Evolutionary conservation across 805 yeast species (phyloP), one percentile per base, ranked within the genome.

Genomic region (Yarrowia phangngaensis): DNA sequence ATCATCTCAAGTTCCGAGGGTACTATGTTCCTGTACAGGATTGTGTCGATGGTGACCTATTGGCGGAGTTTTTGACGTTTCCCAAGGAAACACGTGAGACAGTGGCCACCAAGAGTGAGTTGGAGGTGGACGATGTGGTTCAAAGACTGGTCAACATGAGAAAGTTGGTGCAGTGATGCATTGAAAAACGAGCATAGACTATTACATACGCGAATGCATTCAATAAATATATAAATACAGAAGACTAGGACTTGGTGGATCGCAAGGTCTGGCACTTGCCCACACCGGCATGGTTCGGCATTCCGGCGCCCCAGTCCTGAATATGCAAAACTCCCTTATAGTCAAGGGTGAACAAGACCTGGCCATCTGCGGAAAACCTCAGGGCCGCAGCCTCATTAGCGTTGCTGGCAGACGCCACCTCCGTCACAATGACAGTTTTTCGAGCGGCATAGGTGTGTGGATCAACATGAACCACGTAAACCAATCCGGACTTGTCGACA

Each of bases 261-360:
- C 48, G 16, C 30, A 64, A 51, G 3, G 60, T 50, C 14, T 65
- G 58, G 28, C 66, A 57, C 29, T 60, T 61, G 26, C 63, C 62
- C 20, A 64, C 56, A 2, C 66, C 67, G 6, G 64, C 60, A 19
- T 55, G 63, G 54, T 79, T 80, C 9, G 92, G 92, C 16, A 80
- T 64, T 2, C 94, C 95, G 47, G 87, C 89, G 11, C 92, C 84
- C 66, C 88, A 89, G 65, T 89, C 97, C 56, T 84, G 85, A 23
- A 88, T 76, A 54, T 80, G 80, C 35, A 88, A 66, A 0, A 78
- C 64, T 0, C 97, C 97, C 58, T 84, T 85, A 30, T 96, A 69
- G 63, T 89, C 97, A 12, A 87, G 73, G 4, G 79, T 73, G 56
- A 78, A 81, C 14, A 89, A 68, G 53, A 79, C 79, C 38, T 88